phyloP scores from a whole-genome alignment of 768 basidiomycete species.

The Pisolithus orientalis region DNA sequence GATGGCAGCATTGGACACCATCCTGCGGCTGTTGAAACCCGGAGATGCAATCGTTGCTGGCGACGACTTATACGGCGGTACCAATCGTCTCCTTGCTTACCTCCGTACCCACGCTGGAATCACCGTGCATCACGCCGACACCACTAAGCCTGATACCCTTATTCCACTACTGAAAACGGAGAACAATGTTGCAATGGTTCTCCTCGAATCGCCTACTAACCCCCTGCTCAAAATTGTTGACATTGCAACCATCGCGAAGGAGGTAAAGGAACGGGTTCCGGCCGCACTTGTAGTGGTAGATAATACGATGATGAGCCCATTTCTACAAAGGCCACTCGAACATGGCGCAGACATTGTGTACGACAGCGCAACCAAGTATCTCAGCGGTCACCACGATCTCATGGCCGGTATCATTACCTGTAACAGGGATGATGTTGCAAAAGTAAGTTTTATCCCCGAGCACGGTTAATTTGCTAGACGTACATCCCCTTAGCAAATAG shows the following conservation, averaged over 20 bases:
- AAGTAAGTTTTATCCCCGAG: constrained; percentile 36
- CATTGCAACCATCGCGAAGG: constrained; percentile 71
- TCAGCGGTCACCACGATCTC: constrained; percentile 96
- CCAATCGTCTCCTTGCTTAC: constrained; percentile 90
- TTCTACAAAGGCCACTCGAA: constrained; percentile 90
- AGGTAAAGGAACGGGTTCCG: constrained; percentile 78
- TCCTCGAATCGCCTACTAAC: constrained; percentile 96
- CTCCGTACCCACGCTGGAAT: constrained; percentile 84
- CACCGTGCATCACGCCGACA: constrained; percentile 89
- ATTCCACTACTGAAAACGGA: constrained; percentile 52
- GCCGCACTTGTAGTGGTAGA: constrained; percentile 86
- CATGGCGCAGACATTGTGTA: constrained; percentile 97
- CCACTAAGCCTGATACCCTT: constrained; percentile 65
- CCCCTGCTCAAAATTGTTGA: constrained; percentile 94
- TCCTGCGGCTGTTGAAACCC: constrained; percentile 89
- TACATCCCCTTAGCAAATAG: constrained; percentile 55
- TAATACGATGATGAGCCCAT: constrained; percentile 99
- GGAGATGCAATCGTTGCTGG: constrained; percentile 95
- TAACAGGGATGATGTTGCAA: constrained; percentile 84
- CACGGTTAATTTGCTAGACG: constrained; percentile 1
- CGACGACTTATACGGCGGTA: constrained; percentile 96
- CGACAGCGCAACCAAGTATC: constrained; percentile 96
- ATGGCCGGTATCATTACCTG: constrained; percentile 97
- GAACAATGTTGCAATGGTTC: constrained; percentile 86
- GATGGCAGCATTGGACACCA: constrained; percentile 96